A percentile compares a stretch with the other conserved stretches of the same genome.
Conservation (phyloP, 345 rosid species). For the Aquilaria yunnanensis region DNA sequence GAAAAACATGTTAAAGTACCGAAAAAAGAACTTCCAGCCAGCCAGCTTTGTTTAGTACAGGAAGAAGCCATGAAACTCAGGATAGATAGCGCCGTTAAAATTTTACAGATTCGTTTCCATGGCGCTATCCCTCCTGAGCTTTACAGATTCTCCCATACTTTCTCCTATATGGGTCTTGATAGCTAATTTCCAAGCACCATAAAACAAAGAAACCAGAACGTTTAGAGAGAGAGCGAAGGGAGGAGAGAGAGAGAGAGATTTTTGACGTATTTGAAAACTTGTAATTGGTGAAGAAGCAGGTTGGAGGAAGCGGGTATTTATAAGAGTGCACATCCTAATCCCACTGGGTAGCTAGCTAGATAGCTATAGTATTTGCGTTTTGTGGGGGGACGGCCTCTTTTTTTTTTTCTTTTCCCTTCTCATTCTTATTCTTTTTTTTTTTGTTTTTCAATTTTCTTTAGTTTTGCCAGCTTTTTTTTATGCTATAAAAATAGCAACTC, state of each 20-base stretch:
- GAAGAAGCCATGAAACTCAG: constrained; percentile 61
- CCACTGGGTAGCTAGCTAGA: too few species aligned
- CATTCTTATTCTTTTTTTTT: too few species aligned
- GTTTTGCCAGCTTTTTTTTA: background rate
- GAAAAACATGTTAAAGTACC: too few species aligned
- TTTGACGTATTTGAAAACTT: too few species aligned
- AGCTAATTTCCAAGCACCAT: background rate
- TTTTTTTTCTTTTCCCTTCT: too few species aligned
- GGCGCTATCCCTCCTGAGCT: constrained; percentile 96
- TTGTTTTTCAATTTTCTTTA: too few species aligned
- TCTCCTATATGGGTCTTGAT: background rate
- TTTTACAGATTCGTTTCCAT: background rate
- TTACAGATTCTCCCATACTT: constrained; percentile 41
- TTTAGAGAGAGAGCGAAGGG: too few species aligned
- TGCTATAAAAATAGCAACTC: too few species aligned
- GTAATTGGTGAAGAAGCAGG: too few species aligned
- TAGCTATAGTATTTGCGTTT: background rate
- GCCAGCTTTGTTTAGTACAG: background rate
- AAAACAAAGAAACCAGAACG: background rate
- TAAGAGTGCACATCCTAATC: constrained; percentile 6
- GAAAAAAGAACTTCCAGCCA: too few species aligned
- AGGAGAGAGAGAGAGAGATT: too few species aligned
- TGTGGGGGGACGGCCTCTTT: constrained; percentile 16
- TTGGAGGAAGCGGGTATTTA: constrained; percentile 22
- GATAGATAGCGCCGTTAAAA: constrained; percentile 59